These are phyloP conservation scores for Entomortierella lignicola DNA, from an alignment of 192 early-diverging fungal species.

Conservation along the genomic window DNA sequence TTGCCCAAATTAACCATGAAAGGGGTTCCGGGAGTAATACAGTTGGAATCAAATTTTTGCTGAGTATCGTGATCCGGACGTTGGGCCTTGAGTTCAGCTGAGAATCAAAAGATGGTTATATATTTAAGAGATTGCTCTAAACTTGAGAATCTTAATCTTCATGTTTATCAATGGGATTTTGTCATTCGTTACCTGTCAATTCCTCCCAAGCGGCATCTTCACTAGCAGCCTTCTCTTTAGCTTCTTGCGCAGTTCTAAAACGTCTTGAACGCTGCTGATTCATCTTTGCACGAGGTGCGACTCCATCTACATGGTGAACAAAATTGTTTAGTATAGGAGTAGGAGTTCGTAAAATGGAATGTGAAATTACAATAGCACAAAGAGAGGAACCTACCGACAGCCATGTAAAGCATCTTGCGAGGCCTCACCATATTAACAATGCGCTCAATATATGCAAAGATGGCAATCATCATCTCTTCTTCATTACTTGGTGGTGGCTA, in stretches of 20 bases:
- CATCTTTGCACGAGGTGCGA: conserved; percentile 99
- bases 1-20: conserved; percentile 95
- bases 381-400: conserved; percentile 75
- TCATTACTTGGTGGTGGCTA: conserved; percentile 82
- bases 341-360: too few relatives aligned
- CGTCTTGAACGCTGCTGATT: conserved; percentile 99
- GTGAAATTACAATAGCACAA: not conserved
- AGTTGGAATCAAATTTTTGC: conserved; percentile 93
- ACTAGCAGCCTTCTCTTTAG: conserved; percentile 67
- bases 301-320: conserved; percentile 72
- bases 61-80: conserved; percentile 59
- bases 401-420: conserved; percentile 96
- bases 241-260: conserved; percentile 93
- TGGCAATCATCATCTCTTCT: conserved; percentile 95
- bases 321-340: not conserved
- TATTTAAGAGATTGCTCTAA: not conserved
- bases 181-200: conserved; percentile 25
- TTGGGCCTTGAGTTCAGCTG: conserved; percentile 64
- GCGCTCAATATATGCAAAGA: conserved; percentile 96
- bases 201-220: conserved; percentile 54
- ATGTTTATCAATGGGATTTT: not conserved
- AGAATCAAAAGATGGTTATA: not conserved
- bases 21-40: conserved; percentile 98
- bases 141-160: not conserved
- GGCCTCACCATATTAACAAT: conserved; percentile 94